Evolutionary conservation across 176 grass and related monocot species (phyloP), one percentile per base, ranked within the genome.

Genomic region (Pontederia crassipes): DNA sequence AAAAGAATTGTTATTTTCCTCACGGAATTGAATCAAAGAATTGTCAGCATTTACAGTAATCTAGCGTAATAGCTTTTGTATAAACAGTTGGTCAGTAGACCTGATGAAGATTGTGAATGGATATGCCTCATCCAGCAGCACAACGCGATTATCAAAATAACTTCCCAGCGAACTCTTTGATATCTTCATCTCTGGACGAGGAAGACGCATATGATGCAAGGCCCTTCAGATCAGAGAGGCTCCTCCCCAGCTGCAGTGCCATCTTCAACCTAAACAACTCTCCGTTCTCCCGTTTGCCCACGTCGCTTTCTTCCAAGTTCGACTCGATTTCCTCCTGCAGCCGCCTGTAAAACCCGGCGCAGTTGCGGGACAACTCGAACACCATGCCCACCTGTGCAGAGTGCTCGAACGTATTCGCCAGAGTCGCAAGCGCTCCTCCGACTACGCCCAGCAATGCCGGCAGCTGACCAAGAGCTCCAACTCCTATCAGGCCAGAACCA

Each of bases 361-460:
- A 64, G 75, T 87, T 87, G 4, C 72, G 75, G 26, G 28, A 27
- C 48, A 87, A 52, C 84, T 87, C 84, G 71, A 87, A 87, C 68
- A 87, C 32, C 84, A 87, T 87, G 27, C 84, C 84, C 6, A 82
- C 59, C 74, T 87, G 75, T 11, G 67, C 79, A 0, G 75, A 79
- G 24, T 87, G 79, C 72, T 87, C 84, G 26, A 82, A 9, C 20
- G 79, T 87, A 72, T 87, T 82, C 54, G 46, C 67, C 3, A 56
- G 72, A 0, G 78, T 70, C 6, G 78, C 83, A n/a, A 86, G 46
- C 9, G 74, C 78, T 28, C 78, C 75, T 28, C 71, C 58, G 0
- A 71, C 10, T 0, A 54, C 83, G 0, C 65, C 71, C 0, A 2
- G 49, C 4, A 72, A 48, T 4, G 70, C 15, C 0, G 76, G 72